phyloP scores from a whole-genome alignment of 306 rosid species.

The Quercus robur region DNA sequence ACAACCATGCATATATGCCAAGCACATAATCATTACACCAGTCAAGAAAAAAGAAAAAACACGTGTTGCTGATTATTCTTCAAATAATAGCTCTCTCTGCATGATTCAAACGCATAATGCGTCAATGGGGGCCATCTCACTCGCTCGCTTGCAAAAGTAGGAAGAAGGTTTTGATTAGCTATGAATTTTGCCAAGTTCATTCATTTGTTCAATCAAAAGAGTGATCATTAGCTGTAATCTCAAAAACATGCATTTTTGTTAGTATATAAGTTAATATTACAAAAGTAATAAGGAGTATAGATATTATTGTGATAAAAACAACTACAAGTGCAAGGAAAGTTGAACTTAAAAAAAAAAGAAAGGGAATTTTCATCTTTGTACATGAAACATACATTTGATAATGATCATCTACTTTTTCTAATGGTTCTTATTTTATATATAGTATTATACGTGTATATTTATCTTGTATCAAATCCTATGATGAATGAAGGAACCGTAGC shows the following conservation, averaged over 20 bases:
- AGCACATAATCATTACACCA: constrained; percentile 38
- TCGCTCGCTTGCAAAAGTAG: constrained; percentile 1
- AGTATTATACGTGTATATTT: neutral
- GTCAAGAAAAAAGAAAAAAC: constrained; percentile 33
- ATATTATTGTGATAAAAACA: too few relatives aligned
- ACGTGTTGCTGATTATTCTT: constrained; percentile 25
- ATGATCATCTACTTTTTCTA: neutral
- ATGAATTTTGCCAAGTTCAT: neutral
- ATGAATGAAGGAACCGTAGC: neutral
- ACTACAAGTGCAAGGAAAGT: too few relatives aligned
- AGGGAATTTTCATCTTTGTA: neutral
- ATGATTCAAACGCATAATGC: constrained; percentile 10
- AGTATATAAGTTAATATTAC: neutral
- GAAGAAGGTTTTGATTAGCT: neutral
- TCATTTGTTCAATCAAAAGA: neutral
- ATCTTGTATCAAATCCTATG: neutral
- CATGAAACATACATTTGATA: neutral
- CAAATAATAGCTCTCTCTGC: constrained; percentile 21
- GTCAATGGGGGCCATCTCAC: constrained; percentile 17
- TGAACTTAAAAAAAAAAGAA: too few relatives aligned
- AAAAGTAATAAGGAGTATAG: too few relatives aligned
- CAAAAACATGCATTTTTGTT: neutral
- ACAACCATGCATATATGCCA: neutral
- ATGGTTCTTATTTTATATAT: neutral
- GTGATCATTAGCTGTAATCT: constrained; percentile 7